Percentiles rank a stretch among this genome's conserved stretches.
phyloP scores from a whole-genome alignment of 176 grass and related monocot genomes.

The Zoysia japonica region DNA sequence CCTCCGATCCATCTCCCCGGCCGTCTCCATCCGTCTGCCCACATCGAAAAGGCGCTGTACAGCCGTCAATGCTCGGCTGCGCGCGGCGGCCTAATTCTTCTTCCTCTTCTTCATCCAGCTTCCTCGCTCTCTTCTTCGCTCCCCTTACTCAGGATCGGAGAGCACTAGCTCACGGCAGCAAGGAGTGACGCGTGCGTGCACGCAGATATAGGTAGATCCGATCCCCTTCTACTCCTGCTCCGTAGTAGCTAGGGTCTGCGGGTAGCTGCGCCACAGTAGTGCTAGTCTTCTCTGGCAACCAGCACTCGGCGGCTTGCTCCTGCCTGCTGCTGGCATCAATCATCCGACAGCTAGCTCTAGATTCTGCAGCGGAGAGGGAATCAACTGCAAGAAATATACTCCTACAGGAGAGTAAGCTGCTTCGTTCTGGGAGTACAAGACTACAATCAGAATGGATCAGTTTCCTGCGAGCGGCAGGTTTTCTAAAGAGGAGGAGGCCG shows the following conservation, averaged over 20 bases:
- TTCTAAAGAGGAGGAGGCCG: conserved; percentile 49
- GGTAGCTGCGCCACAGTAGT: conserved; percentile 34
- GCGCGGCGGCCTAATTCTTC: neutral
- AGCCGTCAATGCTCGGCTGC: conserved; percentile 30
- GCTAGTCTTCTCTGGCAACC: conserved; percentile 4
- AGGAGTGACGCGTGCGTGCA: conserved; percentile 34
- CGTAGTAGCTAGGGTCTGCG: conserved; percentile 28
- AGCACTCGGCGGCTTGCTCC: neutral
- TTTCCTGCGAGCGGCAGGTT: conserved; percentile 44
- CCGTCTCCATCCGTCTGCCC: conserved; percentile 42
- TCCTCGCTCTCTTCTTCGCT: neutral
- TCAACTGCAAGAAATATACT: conserved; percentile 32
- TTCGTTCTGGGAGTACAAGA: too few relatives aligned
- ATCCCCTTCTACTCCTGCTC: conserved; percentile 39
- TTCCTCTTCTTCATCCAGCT: neutral
- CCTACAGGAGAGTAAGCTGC: neutral
- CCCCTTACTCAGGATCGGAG: too few relatives aligned
- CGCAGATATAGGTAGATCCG: conserved; percentile 58
- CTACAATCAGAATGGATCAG: conserved; percentile 29
- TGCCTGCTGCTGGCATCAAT: conserved; percentile 18
- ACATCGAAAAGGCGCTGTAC: conserved; percentile 33
- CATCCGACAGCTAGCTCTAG: neutral
- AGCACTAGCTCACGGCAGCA: neutral
- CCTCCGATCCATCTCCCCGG: neutral
- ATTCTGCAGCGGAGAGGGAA: neutral